Evolutionary conservation across 163 green algal species (phyloP).

Genomic region (Smithsoniella earleae): DNA sequence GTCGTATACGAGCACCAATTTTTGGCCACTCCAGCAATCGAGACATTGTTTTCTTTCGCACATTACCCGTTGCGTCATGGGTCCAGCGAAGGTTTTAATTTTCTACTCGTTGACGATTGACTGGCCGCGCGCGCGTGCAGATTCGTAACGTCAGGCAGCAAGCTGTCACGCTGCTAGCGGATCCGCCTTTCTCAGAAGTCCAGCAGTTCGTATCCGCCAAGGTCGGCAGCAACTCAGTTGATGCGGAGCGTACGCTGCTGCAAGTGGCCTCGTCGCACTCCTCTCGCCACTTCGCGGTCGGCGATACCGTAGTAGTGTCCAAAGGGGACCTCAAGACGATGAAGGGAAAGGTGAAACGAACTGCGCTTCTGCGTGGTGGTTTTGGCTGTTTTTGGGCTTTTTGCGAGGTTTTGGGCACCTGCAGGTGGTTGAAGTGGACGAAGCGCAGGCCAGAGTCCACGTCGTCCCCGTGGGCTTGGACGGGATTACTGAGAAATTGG

Average conservation of each 20-base stretch:
- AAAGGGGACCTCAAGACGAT: conserved; percentile 15
- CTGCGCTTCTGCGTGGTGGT: no score
- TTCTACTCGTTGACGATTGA: no score
- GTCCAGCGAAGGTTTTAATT: no score
- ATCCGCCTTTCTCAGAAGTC: conserved; percentile 23
- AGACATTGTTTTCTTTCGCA: no score
- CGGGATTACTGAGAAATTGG: conserved; percentile 18
- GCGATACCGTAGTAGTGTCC: conserved; percentile 8
- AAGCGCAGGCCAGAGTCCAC: background rate
- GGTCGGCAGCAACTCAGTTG: background rate
- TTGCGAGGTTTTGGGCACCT: no score
- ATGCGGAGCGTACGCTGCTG: conserved; percentile 22
- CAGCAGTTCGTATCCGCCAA: conserved; percentile 3
- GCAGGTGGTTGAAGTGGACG: conserved; percentile 5
- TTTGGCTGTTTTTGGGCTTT: no score
- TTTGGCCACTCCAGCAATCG: no score
- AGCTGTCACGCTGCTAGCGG: conserved; percentile 7
- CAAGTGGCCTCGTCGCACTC: background rate
- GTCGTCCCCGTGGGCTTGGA: background rate
- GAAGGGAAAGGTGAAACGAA: background rate
- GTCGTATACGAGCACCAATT: no score
- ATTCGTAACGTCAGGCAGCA: no score
- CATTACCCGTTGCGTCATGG: no score
- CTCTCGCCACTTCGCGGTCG: conserved; percentile 10
- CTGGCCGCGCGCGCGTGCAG: no score